These are phyloP conservation scores for Ogataea hybrid DNA, from an alignment of 1,139 yeast genomes.

Conservation along the genomic window DNA sequence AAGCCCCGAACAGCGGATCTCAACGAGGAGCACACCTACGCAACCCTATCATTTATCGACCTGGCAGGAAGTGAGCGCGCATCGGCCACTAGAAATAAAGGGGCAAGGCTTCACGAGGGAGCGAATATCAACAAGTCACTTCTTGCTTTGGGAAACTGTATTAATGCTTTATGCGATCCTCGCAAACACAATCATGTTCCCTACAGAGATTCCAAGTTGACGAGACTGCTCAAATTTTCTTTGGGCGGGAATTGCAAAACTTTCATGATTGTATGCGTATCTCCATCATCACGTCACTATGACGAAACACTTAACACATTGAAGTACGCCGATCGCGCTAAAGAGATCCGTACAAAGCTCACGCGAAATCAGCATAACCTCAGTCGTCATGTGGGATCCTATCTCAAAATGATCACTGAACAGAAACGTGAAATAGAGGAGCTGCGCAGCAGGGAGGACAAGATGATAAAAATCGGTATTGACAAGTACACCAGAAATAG, in stretches of 20 bases:
- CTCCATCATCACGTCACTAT: slow-evolving; percentile 77
- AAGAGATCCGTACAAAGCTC: slow-evolving; percentile 82
- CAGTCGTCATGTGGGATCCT: slow-evolving; percentile 85
- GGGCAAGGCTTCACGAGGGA: slow-evolving; percentile 79
- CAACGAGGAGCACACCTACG: slow-evolving; percentile 66
- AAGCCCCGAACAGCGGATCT: slow-evolving; percentile 60
- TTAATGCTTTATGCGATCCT: no score
- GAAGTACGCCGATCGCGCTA: slow-evolving; percentile 88
- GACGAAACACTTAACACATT: slow-evolving; percentile 90
- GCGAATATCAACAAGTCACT: no score
- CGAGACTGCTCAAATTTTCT: no score
- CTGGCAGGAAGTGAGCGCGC: slow-evolving; percentile 96
- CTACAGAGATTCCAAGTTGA: no score
- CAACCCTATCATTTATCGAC: slow-evolving; percentile 83
- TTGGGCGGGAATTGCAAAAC: no score
- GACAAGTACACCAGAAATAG: slow-evolving; percentile 34
- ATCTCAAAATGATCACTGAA: slow-evolving; percentile 80
- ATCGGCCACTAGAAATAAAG: slow-evolving; percentile 80
- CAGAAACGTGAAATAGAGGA: slow-evolving; percentile 78
- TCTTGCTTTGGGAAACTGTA: no score
- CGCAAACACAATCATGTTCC: no score
- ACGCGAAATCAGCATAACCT: slow-evolving; percentile 72
- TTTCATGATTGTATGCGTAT: no score
- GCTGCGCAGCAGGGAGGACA: slow-evolving; percentile 53
- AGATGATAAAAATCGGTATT: slow-evolving; percentile 39